phyloP scores from a whole-genome alignment of 768 basidiomycete genomes.

The Pulveroboletus ravenelii region DNA sequence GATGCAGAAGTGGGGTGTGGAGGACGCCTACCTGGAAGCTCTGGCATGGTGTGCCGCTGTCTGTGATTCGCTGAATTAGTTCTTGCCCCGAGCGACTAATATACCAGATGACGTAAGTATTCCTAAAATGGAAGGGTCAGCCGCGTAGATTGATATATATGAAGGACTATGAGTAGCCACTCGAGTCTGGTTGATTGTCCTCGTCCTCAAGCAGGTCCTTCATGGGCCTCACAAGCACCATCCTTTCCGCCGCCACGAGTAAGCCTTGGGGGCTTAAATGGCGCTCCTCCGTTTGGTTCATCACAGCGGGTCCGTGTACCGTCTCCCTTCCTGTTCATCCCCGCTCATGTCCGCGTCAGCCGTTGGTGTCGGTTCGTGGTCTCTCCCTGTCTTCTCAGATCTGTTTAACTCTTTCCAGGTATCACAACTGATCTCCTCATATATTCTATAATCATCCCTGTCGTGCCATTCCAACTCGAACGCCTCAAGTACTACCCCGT shows the following conservation, averaged over 20 bases:
- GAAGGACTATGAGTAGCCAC: neutral
- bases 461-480: slow-evolving; percentile 60
- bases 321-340: neutral
- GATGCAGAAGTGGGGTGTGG: neutral
- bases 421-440: slow-evolving; percentile 51
- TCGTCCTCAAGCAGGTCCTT: neutral
- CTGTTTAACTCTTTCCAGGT: slow-evolving; percentile 18
- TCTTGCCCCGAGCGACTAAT: neutral
- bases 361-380: slow-evolving; percentile 44
- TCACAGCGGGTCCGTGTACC: slow-evolving; percentile 39
- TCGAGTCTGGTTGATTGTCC: no score
- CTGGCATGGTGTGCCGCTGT: slow-evolving; percentile 28
- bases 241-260: neutral
- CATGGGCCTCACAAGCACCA: slow-evolving; percentile 7
- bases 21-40: slow-evolving; percentile 44
- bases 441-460: slow-evolving; percentile 59
- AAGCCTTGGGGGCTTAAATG: slow-evolving; percentile 47
- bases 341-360: slow-evolving; percentile 25
- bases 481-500: slow-evolving; percentile 40
- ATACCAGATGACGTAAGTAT: neutral
- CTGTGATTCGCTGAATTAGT: no score
- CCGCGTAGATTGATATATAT: neutral
- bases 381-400: neutral
- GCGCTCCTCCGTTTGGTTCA: slow-evolving; percentile 55
- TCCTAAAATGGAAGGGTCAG: neutral